These are phyloP conservation scores for Lasiodiplodia sp. DNA, from an alignment of 2,329 filamentous ascomycete species.

Conservation along the genomic window DNA sequence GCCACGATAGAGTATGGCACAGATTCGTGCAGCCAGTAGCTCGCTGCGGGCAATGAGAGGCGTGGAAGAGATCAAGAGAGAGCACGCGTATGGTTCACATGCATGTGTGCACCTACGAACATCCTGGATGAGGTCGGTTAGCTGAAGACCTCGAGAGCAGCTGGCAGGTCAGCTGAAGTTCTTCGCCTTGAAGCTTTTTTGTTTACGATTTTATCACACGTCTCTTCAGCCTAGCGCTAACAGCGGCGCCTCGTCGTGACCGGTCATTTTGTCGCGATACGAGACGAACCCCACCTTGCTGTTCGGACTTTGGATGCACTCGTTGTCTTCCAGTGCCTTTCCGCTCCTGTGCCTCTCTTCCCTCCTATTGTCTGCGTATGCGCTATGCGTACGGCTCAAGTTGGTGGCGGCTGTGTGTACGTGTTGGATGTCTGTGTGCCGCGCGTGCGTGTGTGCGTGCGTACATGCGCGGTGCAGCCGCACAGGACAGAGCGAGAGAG, in stretches of 20 bases:
- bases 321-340: background rate
- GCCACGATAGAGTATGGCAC: background rate
- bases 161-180: background rate
- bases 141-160: background rate
- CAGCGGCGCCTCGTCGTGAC: background rate
- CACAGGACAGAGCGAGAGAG: background rate
- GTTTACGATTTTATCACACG: background rate
- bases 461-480: constrained; percentile 3
- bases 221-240: background rate
- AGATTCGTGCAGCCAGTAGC: background rate
- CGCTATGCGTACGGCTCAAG: background rate
- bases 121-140: background rate
- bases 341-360: background rate
- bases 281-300: background rate
- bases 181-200: background rate
- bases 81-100: background rate
- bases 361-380: constrained; percentile 1
- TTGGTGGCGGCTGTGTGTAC: background rate
- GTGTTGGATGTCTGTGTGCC: background rate
- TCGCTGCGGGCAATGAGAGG: background rate
- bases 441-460: background rate
- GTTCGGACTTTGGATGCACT: background rate
- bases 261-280: background rate
- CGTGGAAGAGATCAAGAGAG: background rate
- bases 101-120: background rate